Evolutionary conservation across 2,329 filamentous ascomycete genomes (phyloP).

Genomic region (Colletotrichum paranaense): DNA sequence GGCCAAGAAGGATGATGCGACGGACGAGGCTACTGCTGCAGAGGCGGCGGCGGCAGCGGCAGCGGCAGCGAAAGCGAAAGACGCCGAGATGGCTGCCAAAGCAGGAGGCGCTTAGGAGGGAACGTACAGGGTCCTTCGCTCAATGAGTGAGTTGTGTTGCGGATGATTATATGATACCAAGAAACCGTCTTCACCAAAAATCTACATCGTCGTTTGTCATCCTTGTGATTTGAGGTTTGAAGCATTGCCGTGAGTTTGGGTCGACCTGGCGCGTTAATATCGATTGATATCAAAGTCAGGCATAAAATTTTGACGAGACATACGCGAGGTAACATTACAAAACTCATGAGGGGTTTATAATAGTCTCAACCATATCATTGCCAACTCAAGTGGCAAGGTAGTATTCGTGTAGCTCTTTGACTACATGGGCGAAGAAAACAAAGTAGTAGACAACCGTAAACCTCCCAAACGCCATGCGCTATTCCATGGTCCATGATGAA

Average conservation of each 20-base stretch:
- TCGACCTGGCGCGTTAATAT: not conserved
- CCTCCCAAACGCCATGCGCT: slow-evolving; percentile 13
- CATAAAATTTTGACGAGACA: not conserved
- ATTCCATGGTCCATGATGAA: not conserved
- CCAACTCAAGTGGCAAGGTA: not conserved
- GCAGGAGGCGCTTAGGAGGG: not conserved
- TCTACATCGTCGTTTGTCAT: not conserved
- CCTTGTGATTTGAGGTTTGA: not conserved
- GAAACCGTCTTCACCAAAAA: not conserved
- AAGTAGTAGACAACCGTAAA: not conserved
- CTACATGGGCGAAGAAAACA: not conserved
- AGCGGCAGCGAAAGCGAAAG: not conserved
- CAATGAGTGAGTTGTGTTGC: not conserved
- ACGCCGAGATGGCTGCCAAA: not conserved
- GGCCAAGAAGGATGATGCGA: not conserved
- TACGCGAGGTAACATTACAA: not conserved
- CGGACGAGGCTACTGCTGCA: not conserved
- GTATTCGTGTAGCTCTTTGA: not conserved
- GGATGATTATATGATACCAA: slow-evolving; percentile 30
- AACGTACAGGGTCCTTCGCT: not conserved
- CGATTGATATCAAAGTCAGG: not conserved
- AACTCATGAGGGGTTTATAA: not conserved
- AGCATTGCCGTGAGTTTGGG: not conserved
- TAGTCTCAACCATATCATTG: not conserved
- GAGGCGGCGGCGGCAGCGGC: not conserved